A percentile compares a stretch with the other conserved stretches of the same genome.
Conservation (phyloP, 1,284 basidiomycete species). For the Neonothopanus nambi region DNA sequence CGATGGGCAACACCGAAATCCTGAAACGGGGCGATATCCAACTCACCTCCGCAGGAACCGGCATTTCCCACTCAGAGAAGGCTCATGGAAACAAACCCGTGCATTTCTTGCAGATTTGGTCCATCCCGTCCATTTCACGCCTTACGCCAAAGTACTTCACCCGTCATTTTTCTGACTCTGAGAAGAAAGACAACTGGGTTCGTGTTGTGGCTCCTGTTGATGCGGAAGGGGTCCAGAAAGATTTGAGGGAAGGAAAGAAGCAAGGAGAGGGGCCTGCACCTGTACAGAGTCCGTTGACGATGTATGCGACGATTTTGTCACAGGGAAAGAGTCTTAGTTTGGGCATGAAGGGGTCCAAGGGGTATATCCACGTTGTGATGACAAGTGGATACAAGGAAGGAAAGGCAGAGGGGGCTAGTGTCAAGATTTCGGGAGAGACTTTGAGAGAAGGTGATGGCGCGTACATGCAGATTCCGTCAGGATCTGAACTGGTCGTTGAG, state of each 20-base stretch:
- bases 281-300: slow-evolving; percentile 59
- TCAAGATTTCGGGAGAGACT: slow-evolving; percentile 44
- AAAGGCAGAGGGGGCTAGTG: slow-evolving; percentile 46
- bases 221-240: slow-evolving; percentile 51
- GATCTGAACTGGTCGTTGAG: slow-evolving; percentile 49
- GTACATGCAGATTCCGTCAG: slow-evolving; percentile 54
- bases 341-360: slow-evolving; percentile 51
- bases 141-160: slow-evolving; percentile 81
- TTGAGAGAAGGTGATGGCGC: slow-evolving; percentile 71
- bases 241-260: slow-evolving; percentile 47
- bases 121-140: slow-evolving; percentile 55
- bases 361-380: slow-evolving; percentile 74
- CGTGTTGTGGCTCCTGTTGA: slow-evolving; percentile 72
- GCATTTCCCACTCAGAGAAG: slow-evolving; percentile 84
- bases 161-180: slow-evolving; percentile 80
- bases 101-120: slow-evolving; percentile 92
- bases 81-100: slow-evolving; percentile 58
- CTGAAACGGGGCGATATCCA: slow-evolving; percentile 88
- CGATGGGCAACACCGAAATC: slow-evolving; percentile 87
- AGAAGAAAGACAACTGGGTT: slow-evolving; percentile 73
- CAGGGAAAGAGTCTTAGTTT: slow-evolving; percentile 53
- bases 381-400: slow-evolving; percentile 72
- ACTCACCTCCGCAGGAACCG: slow-evolving; percentile 87
- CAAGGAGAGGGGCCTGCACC: slow-evolving; percentile 70
- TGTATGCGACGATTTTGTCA: slow-evolving; percentile 69